Evolutionary conservation across 2,329 filamentous ascomycete genomes (phyloP).

Genomic region (Penicillium sp.): DNA sequence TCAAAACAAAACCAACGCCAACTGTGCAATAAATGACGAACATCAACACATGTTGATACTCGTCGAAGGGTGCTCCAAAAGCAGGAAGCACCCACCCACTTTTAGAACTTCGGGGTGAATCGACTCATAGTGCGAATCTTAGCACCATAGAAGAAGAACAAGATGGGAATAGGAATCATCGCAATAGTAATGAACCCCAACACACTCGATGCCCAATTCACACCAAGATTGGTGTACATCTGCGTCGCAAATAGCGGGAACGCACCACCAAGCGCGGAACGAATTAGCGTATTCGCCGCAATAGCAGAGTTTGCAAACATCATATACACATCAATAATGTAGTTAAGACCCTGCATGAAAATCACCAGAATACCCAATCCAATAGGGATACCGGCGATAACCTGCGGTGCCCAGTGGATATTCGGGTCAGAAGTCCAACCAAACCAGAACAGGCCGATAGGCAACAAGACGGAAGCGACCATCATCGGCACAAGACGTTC

Average conservation of each 20-base stretch:
- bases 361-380: conserved; percentile 53
- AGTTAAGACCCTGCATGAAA: conserved; percentile 53
- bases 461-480: conserved; percentile 50
- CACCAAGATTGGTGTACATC: conserved; percentile 48
- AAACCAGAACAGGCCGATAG: conserved; percentile 58
- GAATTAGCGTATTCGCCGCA: conserved; percentile 46
- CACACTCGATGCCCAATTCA: conserved; percentile 49
- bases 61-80: neutral
- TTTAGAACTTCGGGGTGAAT: conserved; percentile 34
- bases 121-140: conserved; percentile 45
- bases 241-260: conserved; percentile 44
- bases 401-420: conserved; percentile 55
- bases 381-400: conserved; percentile 52
- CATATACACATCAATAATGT: conserved; percentile 51
- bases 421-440: conserved; percentile 54
- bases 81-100: neutral
- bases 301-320: conserved; percentile 50
- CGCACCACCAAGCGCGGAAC: conserved; percentile 43
- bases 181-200: conserved; percentile 47
- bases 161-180: conserved; percentile 55
- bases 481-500: conserved; percentile 56
- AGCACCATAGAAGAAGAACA: conserved; percentile 57
- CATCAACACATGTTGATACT: neutral
- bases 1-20: neutral
- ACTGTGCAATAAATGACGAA: neutral